Evolutionary conservation across 805 yeast species (phyloP), one percentile per base, ranked within the genome.

Genomic region (Candida sithepensis): DNA sequence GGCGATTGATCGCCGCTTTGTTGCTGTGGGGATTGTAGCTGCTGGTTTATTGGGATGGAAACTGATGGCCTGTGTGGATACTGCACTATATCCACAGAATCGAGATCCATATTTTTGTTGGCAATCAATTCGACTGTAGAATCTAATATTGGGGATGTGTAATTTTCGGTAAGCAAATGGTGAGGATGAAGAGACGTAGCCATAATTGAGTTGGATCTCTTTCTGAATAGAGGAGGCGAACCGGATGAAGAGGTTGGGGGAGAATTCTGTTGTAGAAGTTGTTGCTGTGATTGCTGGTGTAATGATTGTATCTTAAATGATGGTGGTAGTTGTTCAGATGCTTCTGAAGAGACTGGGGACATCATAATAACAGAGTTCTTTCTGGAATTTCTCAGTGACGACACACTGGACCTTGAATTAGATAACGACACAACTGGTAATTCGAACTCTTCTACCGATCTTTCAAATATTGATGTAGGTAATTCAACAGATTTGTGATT

Each of bases 111-210:
- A 39, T 71, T 67, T 10, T 68, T 58, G 56, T 81, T 82, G 13
- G 82, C 77, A 39, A 82, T 73, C 33, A 86, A 70, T 50, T 84
- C 79, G 18, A 82, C 75, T 4, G 94, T 78, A 8, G 96, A 88
- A 57, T 88, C 96, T 55, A 88, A 70, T 6, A 88, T 88, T 0
- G 96, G 91, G 2, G 95, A 86, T 19, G 88, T 86, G 55, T 67
- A 78, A 64, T 89, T 86, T 63, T 88, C 87, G 56, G 66, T 73
- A 67, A 56, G 67, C 72, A 60, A 47, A 56, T 67, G 63, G 12
- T 39, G 43, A 4, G 54, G 54, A 26, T 48, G 49, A 4, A 32
- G 39, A 10, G 49, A 44, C 41, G 42, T 45, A 33, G 37, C 34
- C 18, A 44, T 39, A 40, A 18, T 43, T 33, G 40, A 28, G 30